These are phyloP conservation scores for Aspergillus sparsus DNA, from an alignment of 495 filamentous ascomycete genomes.

Conservation along the genomic window DNA sequence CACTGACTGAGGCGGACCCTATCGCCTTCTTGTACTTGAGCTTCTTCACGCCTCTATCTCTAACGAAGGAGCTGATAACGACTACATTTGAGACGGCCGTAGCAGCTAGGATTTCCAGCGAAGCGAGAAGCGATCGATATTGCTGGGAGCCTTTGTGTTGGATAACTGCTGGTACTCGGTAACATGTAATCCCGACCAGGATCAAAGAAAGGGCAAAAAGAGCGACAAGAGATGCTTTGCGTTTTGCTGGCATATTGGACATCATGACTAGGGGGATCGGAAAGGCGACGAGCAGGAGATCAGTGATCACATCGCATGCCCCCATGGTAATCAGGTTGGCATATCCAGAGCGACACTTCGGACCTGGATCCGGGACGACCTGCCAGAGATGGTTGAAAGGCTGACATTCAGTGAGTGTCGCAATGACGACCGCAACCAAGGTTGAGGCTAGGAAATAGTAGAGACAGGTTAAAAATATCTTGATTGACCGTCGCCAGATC, in stretches of 20 bases:
- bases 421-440: constrained; percentile 75
- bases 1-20: constrained; percentile 54
- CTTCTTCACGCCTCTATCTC: constrained; percentile 78
- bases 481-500: constrained; percentile 71
- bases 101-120: constrained; percentile 74
- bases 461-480: constrained; percentile 64
- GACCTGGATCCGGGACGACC: constrained; percentile 83
- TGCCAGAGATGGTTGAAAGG: constrained; percentile 90
- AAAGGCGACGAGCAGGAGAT: constrained; percentile 81
- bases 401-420: constrained; percentile 80
- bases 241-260: constrained; percentile 66
- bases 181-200: constrained; percentile 73
- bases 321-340: constrained; percentile 88
- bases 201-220: constrained; percentile 81
- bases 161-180: constrained; percentile 74
- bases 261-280: constrained; percentile 83
- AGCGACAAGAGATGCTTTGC: constrained; percentile 65
- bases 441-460: constrained; percentile 73
- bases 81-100: constrained; percentile 75
- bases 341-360: constrained; percentile 79
- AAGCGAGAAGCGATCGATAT: constrained; percentile 74
- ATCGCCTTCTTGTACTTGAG: constrained; percentile 61
- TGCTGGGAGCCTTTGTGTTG: constrained; percentile 62
- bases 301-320: constrained; percentile 80
- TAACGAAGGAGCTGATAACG: constrained; percentile 78